Evolutionary conservation across 208 protist genomes (phyloP).

Genomic region (Trypanosoma conorhini): DNA sequence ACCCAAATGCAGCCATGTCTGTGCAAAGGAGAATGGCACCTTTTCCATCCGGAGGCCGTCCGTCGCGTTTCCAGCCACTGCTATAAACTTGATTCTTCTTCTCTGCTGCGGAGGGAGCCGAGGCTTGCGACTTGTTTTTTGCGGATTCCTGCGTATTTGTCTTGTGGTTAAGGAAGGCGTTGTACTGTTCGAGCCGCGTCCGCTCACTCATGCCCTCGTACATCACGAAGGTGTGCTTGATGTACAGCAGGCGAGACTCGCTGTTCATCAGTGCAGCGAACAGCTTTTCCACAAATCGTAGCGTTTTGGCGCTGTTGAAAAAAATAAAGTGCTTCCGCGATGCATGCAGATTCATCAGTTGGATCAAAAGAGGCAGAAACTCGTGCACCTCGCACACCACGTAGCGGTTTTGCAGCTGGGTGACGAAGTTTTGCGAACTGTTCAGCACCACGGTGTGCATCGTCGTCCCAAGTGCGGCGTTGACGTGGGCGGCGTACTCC

Average conservation of each 20-base stretch:
- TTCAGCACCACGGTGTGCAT: slow-evolving; percentile 53
- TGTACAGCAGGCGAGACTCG: slow-evolving; percentile 56
- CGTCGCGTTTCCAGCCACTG: slow-evolving; percentile 79
- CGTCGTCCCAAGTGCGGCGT: slow-evolving; percentile 22
- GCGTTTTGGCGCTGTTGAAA: slow-evolving; percentile 77
- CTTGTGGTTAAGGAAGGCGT: slow-evolving; percentile 74
- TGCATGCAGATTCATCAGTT: slow-evolving; percentile 87
- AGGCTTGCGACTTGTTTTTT: slow-evolving; percentile 31
- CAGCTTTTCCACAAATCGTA: slow-evolving; percentile 71
- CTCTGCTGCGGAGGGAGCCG: slow-evolving; percentile 49
- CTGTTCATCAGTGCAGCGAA: slow-evolving; percentile 52
- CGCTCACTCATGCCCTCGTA: slow-evolving; percentile 85
- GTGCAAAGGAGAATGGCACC: slow-evolving; percentile 90
- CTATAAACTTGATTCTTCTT: slow-evolving; percentile 80
- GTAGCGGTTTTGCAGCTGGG: slow-evolving; percentile 77
- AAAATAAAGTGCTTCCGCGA: slow-evolving; percentile 94
- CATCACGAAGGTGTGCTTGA: slow-evolving; percentile 75
- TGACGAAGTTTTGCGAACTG: slow-evolving; percentile 53
- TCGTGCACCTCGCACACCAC: slow-evolving; percentile 64
- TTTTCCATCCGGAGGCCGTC: slow-evolving; percentile 52
- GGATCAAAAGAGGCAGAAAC: slow-evolving; percentile 74
- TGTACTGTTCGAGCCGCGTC: slow-evolving; percentile 80
- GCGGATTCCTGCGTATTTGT: slow-evolving; percentile 5
- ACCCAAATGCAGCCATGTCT: slow-evolving; percentile 86
- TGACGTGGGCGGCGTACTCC: slow-evolving; percentile 37